phyloP scores from a whole-genome alignment of 805 yeast genomes.

The Debaryomyces prosopidis region DNA sequence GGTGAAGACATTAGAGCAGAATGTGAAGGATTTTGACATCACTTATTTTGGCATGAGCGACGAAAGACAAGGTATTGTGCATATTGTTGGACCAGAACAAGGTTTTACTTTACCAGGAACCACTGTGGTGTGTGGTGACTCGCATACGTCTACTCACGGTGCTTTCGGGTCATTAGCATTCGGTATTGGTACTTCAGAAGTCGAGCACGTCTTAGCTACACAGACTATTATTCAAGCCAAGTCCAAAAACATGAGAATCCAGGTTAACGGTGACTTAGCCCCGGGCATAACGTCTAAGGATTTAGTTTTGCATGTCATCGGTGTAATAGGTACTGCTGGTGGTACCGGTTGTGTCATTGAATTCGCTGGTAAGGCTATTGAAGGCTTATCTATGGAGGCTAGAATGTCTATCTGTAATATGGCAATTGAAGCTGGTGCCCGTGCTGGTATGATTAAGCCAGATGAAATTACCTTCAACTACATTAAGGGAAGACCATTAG shows the following conservation, averaged over 20 bases:
- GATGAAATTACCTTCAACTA: conserved; percentile 87
- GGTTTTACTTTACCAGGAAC: conserved; percentile 98
- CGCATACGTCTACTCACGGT: conserved; percentile 98
- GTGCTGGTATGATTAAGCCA: conserved; percentile 99
- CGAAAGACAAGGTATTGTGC: conserved; percentile 96
- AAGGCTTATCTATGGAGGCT: conserved; percentile 90
- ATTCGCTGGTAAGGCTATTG: conserved; percentile 94
- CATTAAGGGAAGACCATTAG: conserved; percentile 89
- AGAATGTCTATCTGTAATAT: conserved; percentile 99
- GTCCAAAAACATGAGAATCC: conserved; percentile 93
- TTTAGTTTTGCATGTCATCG: conserved; percentile 89
- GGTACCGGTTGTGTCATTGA: conserved; percentile 98
- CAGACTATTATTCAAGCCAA: conserved; percentile 93
- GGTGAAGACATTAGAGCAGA: conserved; percentile 88
- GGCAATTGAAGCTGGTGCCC: conserved; percentile 99
- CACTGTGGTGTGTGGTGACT: conserved; percentile 98
- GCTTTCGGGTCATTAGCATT: conserved; percentile 97
- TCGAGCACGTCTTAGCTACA: conserved; percentile 97
- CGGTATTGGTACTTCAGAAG: conserved; percentile 99
- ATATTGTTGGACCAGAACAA: conserved; percentile 98
- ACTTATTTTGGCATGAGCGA: conserved; percentile 95
- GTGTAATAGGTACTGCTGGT: conserved; percentile 98
- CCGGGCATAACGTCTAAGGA: conserved; percentile 97
- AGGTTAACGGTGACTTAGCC: conserved; percentile 77
- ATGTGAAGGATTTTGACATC: conserved; percentile 85